Percentiles rank a stretch among this genome's conserved stretches.
Evolutionary conservation across 2,329 filamentous ascomycete genomes (phyloP).

Genomic region (Thyridium curvatum): DNA sequence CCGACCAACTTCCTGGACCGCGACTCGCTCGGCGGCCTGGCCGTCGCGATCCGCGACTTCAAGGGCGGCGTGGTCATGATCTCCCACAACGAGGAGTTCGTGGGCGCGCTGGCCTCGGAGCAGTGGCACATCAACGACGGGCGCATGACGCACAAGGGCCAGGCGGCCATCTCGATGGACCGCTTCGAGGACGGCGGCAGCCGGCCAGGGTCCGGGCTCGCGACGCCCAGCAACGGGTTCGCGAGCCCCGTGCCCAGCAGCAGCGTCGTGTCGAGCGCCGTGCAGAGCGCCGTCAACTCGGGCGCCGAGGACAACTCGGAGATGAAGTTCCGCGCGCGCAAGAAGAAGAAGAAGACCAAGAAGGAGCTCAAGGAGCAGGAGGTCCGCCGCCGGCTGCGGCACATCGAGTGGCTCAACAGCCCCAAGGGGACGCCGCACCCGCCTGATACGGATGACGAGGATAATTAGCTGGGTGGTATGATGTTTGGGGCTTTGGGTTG

Average conservation of each 20-base stretch:
- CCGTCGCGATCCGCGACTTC: constrained; percentile 97
- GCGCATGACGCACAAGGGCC: constrained; percentile 77
- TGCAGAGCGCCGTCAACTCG: constrained; percentile 64
- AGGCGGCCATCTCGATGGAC: constrained; percentile 65
- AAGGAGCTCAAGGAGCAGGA: constrained; percentile 93
- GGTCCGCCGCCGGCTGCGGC: constrained; percentile 75
- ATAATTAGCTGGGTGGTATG: constrained; percentile 7
- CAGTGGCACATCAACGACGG: constrained; percentile 94
- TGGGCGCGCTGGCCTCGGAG: constrained; percentile 90
- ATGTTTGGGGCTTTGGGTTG: too few species aligned
- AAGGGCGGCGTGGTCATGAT: constrained; percentile 99
- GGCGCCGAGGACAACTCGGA: constrained; percentile 72
- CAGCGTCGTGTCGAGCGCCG: constrained; percentile 53
- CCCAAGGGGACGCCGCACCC: constrained; percentile 79
- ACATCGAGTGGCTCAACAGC: constrained; percentile 79
- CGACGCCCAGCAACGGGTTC: constrained; percentile 35
- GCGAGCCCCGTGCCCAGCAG: constrained; percentile 42
- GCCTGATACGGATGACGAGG: constrained; percentile 72
- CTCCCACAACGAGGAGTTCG: constrained; percentile 98
- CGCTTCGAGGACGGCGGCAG: constrained; percentile 78
- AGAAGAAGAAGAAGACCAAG: constrained; percentile 99
- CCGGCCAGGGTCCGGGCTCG: constrained; percentile 43
- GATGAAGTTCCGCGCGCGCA: constrained; percentile 82
- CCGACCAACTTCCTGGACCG: constrained; percentile 99
- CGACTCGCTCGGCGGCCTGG: constrained; percentile 91